Evolutionary conservation across 1,139 yeast species (phyloP).

Genomic region (Hansenula sp.): DNA sequence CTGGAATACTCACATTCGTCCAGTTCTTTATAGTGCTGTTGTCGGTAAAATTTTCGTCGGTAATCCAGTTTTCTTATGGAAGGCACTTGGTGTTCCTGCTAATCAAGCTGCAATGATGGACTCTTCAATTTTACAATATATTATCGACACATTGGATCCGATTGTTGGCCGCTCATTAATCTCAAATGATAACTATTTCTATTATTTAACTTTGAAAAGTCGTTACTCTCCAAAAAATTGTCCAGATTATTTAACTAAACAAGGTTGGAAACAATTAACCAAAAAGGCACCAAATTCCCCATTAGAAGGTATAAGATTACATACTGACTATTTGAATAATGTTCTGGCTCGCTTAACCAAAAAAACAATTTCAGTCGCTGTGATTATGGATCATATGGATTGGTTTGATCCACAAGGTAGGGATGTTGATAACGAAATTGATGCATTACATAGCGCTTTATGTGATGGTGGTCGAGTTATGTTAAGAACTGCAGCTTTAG

Average conservation of each 20-base stretch:
- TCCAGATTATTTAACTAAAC: constrained; percentile 67
- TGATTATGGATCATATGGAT: constrained; percentile 91
- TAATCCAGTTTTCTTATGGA: constrained; percentile 82
- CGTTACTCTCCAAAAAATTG: constrained; percentile 61
- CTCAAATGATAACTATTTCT: constrained; percentile 73
- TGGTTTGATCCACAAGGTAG: constrained; percentile 71
- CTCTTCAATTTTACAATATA: constrained; percentile 63
- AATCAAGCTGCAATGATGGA: constrained; percentile 84
- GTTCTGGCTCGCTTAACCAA: constrained; percentile 64
- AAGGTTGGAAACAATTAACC: constrained; percentile 42
- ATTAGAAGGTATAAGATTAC: constrained; percentile 66
- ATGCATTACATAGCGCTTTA: constrained; percentile 60
- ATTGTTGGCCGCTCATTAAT: constrained; percentile 58
- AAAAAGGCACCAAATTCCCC: constrained; percentile 33
- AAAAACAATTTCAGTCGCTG: constrained; percentile 67
- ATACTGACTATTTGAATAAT: constrained; percentile 75
- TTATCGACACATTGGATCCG: constrained; percentile 77
- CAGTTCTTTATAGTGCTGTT: constrained; percentile 66
- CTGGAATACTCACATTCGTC: constrained; percentile 62
- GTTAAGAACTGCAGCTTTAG: constrained; percentile 69
- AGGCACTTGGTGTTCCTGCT: constrained; percentile 82
- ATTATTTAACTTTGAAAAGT: constrained; percentile 65
- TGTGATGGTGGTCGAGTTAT: constrained; percentile 68
- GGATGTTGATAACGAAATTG: constrained; percentile 65
- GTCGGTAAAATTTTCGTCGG: constrained; percentile 67